Evolutionary conservation across 164 flowering plant species (phyloP), one percentile per base, ranked within the genome.

Genomic region (Dillenia suffruticosa): DNA sequence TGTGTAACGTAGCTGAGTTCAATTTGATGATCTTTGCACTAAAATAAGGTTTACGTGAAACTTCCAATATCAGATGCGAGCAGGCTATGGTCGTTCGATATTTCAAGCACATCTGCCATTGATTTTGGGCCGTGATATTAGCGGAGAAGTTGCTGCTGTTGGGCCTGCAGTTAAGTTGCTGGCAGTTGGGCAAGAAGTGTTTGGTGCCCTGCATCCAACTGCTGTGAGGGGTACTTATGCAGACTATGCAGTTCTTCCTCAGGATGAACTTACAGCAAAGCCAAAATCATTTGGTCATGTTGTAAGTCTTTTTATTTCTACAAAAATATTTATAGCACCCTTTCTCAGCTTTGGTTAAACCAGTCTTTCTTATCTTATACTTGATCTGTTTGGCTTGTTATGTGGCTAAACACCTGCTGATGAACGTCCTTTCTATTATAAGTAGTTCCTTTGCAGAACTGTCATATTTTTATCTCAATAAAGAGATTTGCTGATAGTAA

Each of bases 151-250:
- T 70, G 90, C 86, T 58, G 92, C 89, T 19, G 68, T 85, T 67
- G 99, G 99, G 53, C 46, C 69, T 72, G 82, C 94, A 16, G 97
- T 89, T 12, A 70, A 50, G 49, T 80, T 92, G 4, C 63, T 94
- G 45, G 67, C 44, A 46, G 81, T 94, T 65, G 99, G 97, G 24
- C 87, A 94, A 62, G 89, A 89, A 69, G 97, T 94, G 47, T 94
- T 94, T 82, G 99, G 99, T 63, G 99, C 99, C 44, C 72, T 91
- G 75, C 97, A 92, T 79, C 99, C 99, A 49, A 91, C 97, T 60
- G 99, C 97, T 60, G 74, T 81, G 54, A 82, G 97, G 78, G 99
- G 97, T 59, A 91, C 99, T 68, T 94, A 88, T 64, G 51, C 92
- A 26, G 99, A 94, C 64, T 94, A 88, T 82, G 96, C 94, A 19